A percentile compares a stretch with the other conserved stretches of the same genome.
Conservation (phyloP, 73 alveolate species). For the Paramecium bursaria region DNA sequence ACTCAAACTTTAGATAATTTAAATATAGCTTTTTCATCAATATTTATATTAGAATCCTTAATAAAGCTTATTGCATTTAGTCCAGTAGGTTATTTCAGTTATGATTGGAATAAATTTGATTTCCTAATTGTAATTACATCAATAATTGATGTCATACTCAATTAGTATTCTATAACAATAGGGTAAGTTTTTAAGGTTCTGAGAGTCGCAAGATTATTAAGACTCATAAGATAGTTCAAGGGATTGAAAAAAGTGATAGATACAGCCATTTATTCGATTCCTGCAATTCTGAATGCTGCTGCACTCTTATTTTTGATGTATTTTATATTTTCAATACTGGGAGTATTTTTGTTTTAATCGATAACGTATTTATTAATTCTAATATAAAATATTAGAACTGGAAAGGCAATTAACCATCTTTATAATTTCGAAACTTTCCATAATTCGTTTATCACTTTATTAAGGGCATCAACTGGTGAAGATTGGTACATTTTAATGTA, state of each 20-base stretch:
- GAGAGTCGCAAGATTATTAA: constrained; percentile 78
- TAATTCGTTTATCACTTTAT: constrained; percentile 80
- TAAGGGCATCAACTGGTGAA: constrained; percentile 96
- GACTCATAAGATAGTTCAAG: constrained; percentile 78
- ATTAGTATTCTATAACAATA: constrained; percentile 77
- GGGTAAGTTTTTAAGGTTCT: constrained; percentile 75
- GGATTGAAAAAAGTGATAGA: constrained; percentile 78
- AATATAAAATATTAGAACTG: constrained; percentile 25
- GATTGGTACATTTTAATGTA: constrained; percentile 91
- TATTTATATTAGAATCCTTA: constrained; percentile 82
- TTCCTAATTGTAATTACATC: constrained; percentile 87
- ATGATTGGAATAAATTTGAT: constrained; percentile 92
- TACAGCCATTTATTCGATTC: constrained; percentile 88
- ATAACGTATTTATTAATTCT: background rate
- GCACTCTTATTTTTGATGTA: constrained; percentile 86
- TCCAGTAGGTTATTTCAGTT: constrained; percentile 76
- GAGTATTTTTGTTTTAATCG: constrained; percentile 83
- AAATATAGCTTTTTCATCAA: constrained; percentile 74
- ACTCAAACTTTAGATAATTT: constrained; percentile 55
- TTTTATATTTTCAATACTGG: constrained; percentile 93
- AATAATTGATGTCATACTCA: constrained; percentile 80
- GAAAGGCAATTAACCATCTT: constrained; percentile 74
- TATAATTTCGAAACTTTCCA: constrained; percentile 88
- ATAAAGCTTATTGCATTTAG: constrained; percentile 85
- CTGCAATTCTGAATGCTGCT: constrained; percentile 92